Conservation (phyloP, 2,329 filamentous ascomycete genomes). For the Plectosphaerella sp. region DNA sequence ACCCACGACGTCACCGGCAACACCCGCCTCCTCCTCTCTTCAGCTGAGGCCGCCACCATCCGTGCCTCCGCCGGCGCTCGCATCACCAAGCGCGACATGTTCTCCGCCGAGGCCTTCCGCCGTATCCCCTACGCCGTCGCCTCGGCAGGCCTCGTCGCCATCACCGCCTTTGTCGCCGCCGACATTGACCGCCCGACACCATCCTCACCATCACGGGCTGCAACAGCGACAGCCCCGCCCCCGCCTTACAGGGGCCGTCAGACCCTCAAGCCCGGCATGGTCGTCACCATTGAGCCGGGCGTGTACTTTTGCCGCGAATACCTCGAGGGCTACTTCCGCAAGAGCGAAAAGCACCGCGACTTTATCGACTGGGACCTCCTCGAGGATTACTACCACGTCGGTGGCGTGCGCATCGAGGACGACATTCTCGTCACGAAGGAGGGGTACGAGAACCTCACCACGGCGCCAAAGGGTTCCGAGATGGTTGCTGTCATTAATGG, state of each 20-base stretch:
- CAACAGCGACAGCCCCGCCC: conserved; percentile 11
- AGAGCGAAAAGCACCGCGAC: conserved; percentile 50
- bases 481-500: neutral
- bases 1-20: conserved; percentile 54
- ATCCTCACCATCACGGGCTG: neutral
- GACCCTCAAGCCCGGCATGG: conserved; percentile 55
- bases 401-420: conserved; percentile 91
- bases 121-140: neutral
- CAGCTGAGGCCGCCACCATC: conserved; percentile 16
- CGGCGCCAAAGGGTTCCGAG: conserved; percentile 59
- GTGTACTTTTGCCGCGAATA: conserved; percentile 74
- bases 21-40: conserved; percentile 27
- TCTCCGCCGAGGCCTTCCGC: conserved; percentile 30
- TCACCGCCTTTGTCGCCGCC: conserved; percentile 16
- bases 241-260: conserved; percentile 28
- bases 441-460: conserved; percentile 74
- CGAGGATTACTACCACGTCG: conserved; percentile 69
- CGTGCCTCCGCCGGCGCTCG: conserved; percentile 18
- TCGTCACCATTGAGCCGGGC: conserved; percentile 78
- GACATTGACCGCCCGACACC: conserved; percentile 11
- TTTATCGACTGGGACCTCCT: conserved; percentile 64
- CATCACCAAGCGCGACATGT: conserved; percentile 32
- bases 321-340: conserved; percentile 64
- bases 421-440: conserved; percentile 75
- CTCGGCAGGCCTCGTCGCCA: neutral